Conservation (phyloP, 345 rosid genomes). For the Jatropha curcas region DNA sequence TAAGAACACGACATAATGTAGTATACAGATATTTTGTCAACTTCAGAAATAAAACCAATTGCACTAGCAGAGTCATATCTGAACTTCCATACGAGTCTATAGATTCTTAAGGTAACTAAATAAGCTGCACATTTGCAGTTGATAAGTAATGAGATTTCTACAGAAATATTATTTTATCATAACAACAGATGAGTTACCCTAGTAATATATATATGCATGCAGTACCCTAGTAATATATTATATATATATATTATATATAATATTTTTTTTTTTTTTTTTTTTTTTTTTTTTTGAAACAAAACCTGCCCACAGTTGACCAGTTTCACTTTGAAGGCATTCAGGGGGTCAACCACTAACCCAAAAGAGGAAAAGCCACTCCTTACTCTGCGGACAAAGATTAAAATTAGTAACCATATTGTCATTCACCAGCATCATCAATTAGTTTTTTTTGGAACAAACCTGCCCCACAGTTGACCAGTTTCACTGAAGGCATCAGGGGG, state of each 20-base stretch:
- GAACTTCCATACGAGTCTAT: not conserved
- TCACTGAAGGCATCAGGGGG: constrained; percentile 97
- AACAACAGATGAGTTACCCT: not conserved
- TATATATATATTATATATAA: too few relatives aligned
- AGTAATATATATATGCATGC: too few relatives aligned
- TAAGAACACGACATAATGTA: not conserved
- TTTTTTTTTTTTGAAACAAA: constrained; percentile 18
- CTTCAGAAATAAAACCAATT: not conserved
- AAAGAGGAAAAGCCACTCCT: constrained; percentile 74
- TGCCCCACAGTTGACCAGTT: constrained; percentile 95
- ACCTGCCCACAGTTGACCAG: constrained; percentile 98
- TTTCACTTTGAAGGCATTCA: constrained; percentile 93
- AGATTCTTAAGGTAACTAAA: not conserved
- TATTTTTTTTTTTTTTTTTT: too few relatives aligned
- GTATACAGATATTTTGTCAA: not conserved
- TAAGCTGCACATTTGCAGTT: not conserved
- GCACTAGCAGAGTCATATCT: not conserved
- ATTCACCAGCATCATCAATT: not conserved
- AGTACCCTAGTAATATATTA: too few relatives aligned
- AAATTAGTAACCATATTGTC: constrained; percentile 13
- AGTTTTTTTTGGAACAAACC: constrained; percentile 43
- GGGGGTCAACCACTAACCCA: constrained; percentile 94
- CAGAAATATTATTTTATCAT: constrained; percentile 7
- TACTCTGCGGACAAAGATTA: constrained; percentile 46
- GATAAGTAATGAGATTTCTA: not conserved